phyloP scores from a whole-genome alignment of 2,329 filamentous ascomycete species.

The Parastagonospora avenae region DNA sequence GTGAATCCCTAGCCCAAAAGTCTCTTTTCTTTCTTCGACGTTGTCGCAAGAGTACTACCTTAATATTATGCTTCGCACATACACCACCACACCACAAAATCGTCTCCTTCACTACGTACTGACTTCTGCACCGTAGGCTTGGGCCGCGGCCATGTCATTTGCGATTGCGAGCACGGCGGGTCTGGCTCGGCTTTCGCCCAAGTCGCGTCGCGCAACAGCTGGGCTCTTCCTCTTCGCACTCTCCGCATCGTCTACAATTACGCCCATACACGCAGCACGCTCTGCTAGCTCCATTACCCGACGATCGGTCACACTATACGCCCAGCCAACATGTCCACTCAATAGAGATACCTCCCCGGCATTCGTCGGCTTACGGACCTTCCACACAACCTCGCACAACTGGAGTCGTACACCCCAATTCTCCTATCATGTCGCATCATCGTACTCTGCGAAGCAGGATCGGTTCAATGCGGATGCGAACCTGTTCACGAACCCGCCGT shows the following conservation, averaged over 20 bases:
- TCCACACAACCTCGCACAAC: conserved; percentile 37
- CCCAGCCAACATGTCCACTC: conserved; percentile 37
- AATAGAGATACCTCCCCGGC: conserved; percentile 36
- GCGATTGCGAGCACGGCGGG: conserved; percentile 36
- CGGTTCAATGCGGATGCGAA: conserved; percentile 44
- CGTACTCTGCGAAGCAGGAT: conserved; percentile 49
- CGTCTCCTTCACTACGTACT: conserved; percentile 17
- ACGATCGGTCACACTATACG: conserved; percentile 17
- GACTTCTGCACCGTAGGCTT: conserved; percentile 31
- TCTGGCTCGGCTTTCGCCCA: conserved; percentile 23
- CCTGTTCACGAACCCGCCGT: conserved; percentile 40
- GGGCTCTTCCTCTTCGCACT: conserved; percentile 39
- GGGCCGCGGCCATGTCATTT: conserved; percentile 47
- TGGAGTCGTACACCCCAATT: conserved; percentile 37
- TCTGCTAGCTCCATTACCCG: conserved; percentile 17
- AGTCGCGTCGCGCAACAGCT: conserved; percentile 31
- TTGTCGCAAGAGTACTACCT: conserved; percentile 30
- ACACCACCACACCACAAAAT: conserved; percentile 7
- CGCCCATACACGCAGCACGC: conserved; percentile 28
- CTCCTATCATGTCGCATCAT: conserved; percentile 47
- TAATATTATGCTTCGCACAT: conserved; percentile 20
- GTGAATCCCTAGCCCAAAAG: conserved; percentile 35
- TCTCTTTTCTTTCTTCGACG: conserved; percentile 27
- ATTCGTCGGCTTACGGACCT: conserved; percentile 33
- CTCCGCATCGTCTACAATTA: conserved; percentile 33